Conservation (phyloP, 2,329 filamentous ascomycete species). For the Aspergillus quadrilineatus region DNA sequence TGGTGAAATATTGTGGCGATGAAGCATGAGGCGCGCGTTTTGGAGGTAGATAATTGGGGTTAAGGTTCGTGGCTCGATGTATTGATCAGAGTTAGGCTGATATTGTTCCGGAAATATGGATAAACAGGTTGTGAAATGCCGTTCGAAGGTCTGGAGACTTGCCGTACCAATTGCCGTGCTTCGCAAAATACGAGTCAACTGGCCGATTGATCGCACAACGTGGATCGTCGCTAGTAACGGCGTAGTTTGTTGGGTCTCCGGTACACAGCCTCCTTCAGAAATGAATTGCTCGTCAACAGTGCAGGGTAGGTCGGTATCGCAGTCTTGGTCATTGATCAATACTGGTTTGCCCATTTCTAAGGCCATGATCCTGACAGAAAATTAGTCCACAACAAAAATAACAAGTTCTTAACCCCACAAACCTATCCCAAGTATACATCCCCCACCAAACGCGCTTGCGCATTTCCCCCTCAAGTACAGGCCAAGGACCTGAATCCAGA, state of each 20-base stretch:
- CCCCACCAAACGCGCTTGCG: slow-evolving; percentile 90
- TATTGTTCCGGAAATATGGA: slow-evolving; percentile 73
- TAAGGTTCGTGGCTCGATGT: slow-evolving; percentile 72
- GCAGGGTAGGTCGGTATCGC: slow-evolving; percentile 76
- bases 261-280: slow-evolving; percentile 50
- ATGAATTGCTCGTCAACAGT: slow-evolving; percentile 71
- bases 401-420: slow-evolving; percentile 24
- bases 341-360: slow-evolving; percentile 78
- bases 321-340: slow-evolving; percentile 83
- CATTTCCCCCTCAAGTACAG: slow-evolving; percentile 78
- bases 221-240: slow-evolving; percentile 77
- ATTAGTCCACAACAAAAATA: neutral
- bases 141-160: slow-evolving; percentile 75
- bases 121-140: slow-evolving; percentile 74
- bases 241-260: slow-evolving; percentile 57
- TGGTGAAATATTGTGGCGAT: slow-evolving; percentile 83
- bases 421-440: slow-evolving; percentile 85
- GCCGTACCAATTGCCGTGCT: slow-evolving; percentile 64
- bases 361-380: slow-evolving; percentile 59
- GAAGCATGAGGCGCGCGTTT: slow-evolving; percentile 77
- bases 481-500: slow-evolving; percentile 69
- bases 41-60: slow-evolving; percentile 76
- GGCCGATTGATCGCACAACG: slow-evolving; percentile 73
- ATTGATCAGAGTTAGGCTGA: slow-evolving; percentile 63
- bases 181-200: slow-evolving; percentile 69